These are phyloP conservation scores for Claviceps spartinae DNA, from an alignment of 2,329 filamentous ascomycete species.

Conservation along the genomic window DNA sequence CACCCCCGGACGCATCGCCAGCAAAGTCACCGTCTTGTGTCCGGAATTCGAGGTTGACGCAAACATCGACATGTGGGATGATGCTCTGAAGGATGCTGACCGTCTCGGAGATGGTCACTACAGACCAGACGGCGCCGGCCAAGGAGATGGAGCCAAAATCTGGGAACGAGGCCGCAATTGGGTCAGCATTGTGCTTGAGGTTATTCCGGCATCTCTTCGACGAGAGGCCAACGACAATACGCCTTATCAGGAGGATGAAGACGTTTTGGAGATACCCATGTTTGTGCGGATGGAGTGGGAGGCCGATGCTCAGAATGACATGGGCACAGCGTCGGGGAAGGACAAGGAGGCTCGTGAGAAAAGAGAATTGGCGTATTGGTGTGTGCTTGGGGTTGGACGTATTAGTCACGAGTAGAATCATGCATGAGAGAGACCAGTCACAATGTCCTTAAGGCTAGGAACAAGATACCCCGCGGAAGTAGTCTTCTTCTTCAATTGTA, in stretches of 20 bases:
- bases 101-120: constrained; percentile 19
- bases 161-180: constrained; percentile 91
- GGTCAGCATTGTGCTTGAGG: constrained; percentile 86
- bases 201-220: constrained; percentile 51
- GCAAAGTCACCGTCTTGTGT: constrained; percentile 80
- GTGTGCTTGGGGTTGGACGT: constrained; percentile 74
- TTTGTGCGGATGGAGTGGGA: constrained; percentile 92
- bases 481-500: not conserved
- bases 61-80: constrained; percentile 79
- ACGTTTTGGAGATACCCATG: constrained; percentile 76
- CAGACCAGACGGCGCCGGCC: constrained; percentile 28
- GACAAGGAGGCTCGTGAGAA: constrained; percentile 58
- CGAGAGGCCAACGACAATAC: constrained; percentile 31
- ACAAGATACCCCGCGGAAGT: constrained; percentile 30
- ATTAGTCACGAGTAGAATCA: constrained; percentile 40
- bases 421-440: not conserved
- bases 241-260: constrained; percentile 41
- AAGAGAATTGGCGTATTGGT: constrained; percentile 90
- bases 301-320: constrained; percentile 51
- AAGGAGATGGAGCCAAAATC: constrained; percentile 82
- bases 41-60: constrained; percentile 89
- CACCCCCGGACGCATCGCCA: constrained; percentile 63
- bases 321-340: constrained; percentile 37
- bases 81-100: constrained; percentile 55
- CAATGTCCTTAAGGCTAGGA: constrained; percentile 5